These are phyloP conservation scores for Cucurbita ficifolia DNA, from an alignment of 306 rosid genomes.

Conservation along the genomic window DNA sequence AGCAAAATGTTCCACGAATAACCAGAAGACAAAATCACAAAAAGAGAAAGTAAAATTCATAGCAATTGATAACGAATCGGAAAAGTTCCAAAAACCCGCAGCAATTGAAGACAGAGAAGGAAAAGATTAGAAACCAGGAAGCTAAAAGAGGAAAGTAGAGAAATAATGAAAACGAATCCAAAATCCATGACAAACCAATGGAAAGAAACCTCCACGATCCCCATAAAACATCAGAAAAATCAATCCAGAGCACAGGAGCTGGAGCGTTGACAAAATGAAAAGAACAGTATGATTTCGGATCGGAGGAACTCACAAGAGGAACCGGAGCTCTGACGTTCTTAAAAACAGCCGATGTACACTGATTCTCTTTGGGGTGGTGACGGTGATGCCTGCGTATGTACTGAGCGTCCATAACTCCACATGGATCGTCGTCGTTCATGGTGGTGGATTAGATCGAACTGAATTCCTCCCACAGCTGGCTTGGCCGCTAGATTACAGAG, in stretches of 20 bases:
- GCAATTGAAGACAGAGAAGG: neutral
- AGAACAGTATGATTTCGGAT: neutral
- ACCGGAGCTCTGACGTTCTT: conserved; percentile 80
- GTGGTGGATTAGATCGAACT: neutral
- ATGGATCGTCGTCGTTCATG: conserved; percentile 43
- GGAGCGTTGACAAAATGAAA: neutral
- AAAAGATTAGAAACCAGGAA: neutral
- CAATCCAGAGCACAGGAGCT: neutral
- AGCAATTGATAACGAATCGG: neutral
- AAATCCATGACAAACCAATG: neutral
- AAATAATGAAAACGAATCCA: neutral
- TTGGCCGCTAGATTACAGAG: neutral
- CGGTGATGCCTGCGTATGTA: conserved; percentile 68
- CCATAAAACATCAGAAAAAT: neutral
- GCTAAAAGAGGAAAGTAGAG: neutral
- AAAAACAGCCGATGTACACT: conserved; percentile 76
- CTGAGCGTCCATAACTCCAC: conserved; percentile 41
- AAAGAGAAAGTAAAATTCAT: neutral
- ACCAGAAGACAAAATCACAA: neutral
- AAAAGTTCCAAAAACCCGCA: neutral
- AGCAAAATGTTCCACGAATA: neutral
- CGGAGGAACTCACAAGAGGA: conserved; percentile 44
- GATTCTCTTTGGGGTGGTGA: conserved; percentile 59
- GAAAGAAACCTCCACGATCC: neutral
- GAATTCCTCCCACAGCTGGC: neutral